phyloP scores from a whole-genome alignment of 768 basidiomycete genomes.

The Chlorophyllum brunneum region DNA sequence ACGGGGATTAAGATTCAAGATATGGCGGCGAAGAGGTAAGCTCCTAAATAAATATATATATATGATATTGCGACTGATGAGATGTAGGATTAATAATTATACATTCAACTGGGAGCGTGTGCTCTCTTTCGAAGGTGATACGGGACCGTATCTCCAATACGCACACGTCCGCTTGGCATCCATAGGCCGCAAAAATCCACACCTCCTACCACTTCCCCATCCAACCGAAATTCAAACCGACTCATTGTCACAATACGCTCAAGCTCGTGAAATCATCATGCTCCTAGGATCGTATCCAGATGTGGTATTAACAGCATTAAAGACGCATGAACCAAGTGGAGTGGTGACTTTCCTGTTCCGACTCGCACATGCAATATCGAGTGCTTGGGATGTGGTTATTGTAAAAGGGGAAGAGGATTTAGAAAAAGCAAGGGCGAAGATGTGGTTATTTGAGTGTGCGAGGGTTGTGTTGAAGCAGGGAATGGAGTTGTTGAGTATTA shows the following conservation, averaged over 20 bases:
- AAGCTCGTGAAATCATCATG: slow-evolving; percentile 80
- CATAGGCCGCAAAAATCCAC: slow-evolving; percentile 88
- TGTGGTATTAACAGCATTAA: slow-evolving; percentile 81
- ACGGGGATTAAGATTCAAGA: slow-evolving; percentile 98
- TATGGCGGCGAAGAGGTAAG: slow-evolving; percentile 89
- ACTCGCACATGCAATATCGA: slow-evolving; percentile 83
- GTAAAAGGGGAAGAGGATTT: slow-evolving; percentile 80
- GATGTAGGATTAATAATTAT: slow-evolving; percentile 89
- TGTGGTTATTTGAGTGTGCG: slow-evolving; percentile 88
- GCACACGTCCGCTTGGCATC: slow-evolving; percentile 93
- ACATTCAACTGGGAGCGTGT: slow-evolving; percentile 91
- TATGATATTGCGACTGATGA: not conserved
- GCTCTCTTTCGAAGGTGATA: slow-evolving; percentile 94
- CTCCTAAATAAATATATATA: not conserved
- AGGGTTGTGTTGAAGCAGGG: slow-evolving; percentile 86
- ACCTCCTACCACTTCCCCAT: slow-evolving; percentile 71
- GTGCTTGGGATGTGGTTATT: slow-evolving; percentile 87
- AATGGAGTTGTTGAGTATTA: slow-evolving; percentile 84
- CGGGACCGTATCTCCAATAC: slow-evolving; percentile 92
- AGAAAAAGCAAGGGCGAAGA: slow-evolving; percentile 75
- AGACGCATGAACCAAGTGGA: slow-evolving; percentile 84
- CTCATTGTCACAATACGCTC: slow-evolving; percentile 57
- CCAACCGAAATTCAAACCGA: slow-evolving; percentile 63
- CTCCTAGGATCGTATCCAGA: slow-evolving; percentile 87
- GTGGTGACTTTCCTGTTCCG: slow-evolving; percentile 90